A percentile compares a stretch with the other conserved stretches of the same genome.
Conservation (phyloP, 2,329 filamentous ascomycete genomes). For the Exophiala sideris region DNA sequence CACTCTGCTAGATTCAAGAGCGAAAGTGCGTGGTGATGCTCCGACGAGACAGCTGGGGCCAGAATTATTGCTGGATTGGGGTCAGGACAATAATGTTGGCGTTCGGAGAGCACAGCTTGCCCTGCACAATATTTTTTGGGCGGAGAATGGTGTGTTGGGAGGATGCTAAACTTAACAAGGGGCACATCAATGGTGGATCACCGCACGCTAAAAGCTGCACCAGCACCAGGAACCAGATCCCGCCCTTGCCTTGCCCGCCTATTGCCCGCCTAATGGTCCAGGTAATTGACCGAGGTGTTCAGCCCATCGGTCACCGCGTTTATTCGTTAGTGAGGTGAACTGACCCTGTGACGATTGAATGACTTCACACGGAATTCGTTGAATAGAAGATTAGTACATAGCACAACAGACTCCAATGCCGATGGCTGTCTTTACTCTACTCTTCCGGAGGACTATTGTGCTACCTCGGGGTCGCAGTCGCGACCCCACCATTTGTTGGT, state of each 20-base stretch:
- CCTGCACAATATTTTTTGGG: slow-evolving; percentile 15
- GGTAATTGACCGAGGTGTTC: not conserved
- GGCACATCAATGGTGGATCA: not conserved
- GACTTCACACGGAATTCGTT: not conserved
- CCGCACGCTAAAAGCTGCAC: not conserved
- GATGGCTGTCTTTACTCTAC: not conserved
- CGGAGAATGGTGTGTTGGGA: slow-evolving; percentile 20
- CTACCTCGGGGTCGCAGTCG: not conserved
- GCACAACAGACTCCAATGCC: not conserved
- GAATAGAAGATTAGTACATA: not conserved
- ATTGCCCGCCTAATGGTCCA: not conserved
- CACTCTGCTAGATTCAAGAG: not conserved
- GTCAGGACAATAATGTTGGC: slow-evolving; percentile 17
- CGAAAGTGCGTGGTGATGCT: not conserved
- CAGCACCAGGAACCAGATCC: slow-evolving; percentile 19
- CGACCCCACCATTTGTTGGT: not conserved
- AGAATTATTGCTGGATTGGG: slow-evolving; percentile 14
- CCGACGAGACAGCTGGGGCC: slow-evolving; percentile 11
- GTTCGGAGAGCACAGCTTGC: slow-evolving; percentile 15
- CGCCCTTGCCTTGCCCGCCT: not conserved
- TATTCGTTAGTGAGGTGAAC: not conserved
- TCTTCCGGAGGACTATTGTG: not conserved
- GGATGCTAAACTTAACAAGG: slow-evolving; percentile 24
- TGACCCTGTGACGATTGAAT: slow-evolving; percentile 7
- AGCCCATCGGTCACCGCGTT: not conserved